Evolutionary conservation across 2,329 filamentous ascomycete genomes (phyloP).

Genomic region (Sporothrix mexicana): DNA sequence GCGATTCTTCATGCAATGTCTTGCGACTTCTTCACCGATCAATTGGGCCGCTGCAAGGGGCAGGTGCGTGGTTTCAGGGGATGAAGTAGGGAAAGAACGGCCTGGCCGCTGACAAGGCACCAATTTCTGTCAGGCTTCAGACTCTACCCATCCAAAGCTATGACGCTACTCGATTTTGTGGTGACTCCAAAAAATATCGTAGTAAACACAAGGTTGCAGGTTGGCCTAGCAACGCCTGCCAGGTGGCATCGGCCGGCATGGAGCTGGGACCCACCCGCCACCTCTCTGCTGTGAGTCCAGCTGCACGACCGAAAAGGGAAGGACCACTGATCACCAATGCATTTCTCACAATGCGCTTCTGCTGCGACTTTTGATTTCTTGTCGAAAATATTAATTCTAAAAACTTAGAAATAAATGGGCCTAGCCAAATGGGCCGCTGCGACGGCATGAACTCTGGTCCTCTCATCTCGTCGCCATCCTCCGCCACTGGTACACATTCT

Average conservation of each 20-base stretch:
- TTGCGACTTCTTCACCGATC: slow-evolving; percentile 21
- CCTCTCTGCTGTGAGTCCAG: not conserved
- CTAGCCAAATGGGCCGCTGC: not conserved
- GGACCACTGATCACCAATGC: slow-evolving; percentile 21
- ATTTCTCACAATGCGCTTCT: slow-evolving; percentile 5
- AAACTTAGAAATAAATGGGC: not conserved
- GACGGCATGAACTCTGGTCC: slow-evolving; percentile 21
- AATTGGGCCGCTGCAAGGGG: not conserved
- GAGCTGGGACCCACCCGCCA: slow-evolving; percentile 22
- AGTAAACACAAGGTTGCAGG: slow-evolving; percentile 35
- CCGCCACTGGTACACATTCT: slow-evolving; percentile 19
- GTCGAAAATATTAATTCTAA: not conserved
- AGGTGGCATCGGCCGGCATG: slow-evolving; percentile 31
- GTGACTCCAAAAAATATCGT: slow-evolving; percentile 6
- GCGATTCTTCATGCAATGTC: slow-evolving; percentile 16
- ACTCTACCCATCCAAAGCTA: not conserved
- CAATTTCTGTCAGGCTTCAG: slow-evolving; percentile 7
- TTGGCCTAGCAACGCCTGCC: slow-evolving; percentile 35
- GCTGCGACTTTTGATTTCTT: not conserved
- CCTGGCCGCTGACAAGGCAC: not conserved
- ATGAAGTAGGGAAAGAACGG: not conserved
- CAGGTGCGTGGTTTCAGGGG: not conserved
- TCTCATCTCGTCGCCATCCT: slow-evolving; percentile 15
- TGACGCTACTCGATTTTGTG: not conserved
- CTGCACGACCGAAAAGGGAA: slow-evolving; percentile 6